Conservation (phyloP, 192 early-diverging fungal genomes). For the Rhizoclosmatium sp. region DNA sequence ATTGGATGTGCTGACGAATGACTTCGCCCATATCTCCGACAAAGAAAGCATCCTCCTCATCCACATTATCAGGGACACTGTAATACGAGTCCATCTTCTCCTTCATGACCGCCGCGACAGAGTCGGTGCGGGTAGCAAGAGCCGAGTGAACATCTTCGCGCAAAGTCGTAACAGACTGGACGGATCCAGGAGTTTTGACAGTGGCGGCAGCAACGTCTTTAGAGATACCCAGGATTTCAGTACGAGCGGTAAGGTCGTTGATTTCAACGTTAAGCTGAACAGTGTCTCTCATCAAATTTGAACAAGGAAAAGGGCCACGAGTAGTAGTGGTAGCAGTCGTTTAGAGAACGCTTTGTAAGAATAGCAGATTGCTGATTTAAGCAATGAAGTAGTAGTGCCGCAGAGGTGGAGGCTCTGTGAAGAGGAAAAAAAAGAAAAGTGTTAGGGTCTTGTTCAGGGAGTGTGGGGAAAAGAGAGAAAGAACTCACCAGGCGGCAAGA, state of each 20-base stretch:
- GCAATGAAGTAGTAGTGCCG: slow-evolving; percentile 20
- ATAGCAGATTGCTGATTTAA: no score
- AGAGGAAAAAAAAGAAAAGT: background rate
- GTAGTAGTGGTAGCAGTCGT: background rate
- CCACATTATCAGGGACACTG: slow-evolving; percentile 21
- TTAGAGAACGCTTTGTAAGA: background rate
- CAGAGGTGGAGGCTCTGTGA: slow-evolving; percentile 38
- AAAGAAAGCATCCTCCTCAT: slow-evolving; percentile 88
- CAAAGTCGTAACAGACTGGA: background rate
- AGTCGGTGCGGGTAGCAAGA: slow-evolving; percentile 17
- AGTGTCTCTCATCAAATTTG: slow-evolving; percentile 30
- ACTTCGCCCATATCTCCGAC: slow-evolving; percentile 95
- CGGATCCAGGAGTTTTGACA: background rate
- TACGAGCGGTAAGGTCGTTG: slow-evolving; percentile 12
- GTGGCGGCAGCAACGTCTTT: background rate
- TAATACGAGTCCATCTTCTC: slow-evolving; percentile 39
- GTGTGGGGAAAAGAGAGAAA: background rate
- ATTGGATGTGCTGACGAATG: slow-evolving; percentile 84
- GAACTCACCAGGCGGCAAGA: slow-evolving; percentile 37
- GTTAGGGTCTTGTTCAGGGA: background rate
- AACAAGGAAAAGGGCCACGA: slow-evolving; percentile 12
- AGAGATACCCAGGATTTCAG: background rate
- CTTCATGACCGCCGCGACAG: slow-evolving; percentile 45
- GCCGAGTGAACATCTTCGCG: background rate
- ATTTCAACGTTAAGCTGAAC: slow-evolving; percentile 1